Conservation (phyloP, 106 monocot species). For the Dioscorea dumetorum region DNA sequence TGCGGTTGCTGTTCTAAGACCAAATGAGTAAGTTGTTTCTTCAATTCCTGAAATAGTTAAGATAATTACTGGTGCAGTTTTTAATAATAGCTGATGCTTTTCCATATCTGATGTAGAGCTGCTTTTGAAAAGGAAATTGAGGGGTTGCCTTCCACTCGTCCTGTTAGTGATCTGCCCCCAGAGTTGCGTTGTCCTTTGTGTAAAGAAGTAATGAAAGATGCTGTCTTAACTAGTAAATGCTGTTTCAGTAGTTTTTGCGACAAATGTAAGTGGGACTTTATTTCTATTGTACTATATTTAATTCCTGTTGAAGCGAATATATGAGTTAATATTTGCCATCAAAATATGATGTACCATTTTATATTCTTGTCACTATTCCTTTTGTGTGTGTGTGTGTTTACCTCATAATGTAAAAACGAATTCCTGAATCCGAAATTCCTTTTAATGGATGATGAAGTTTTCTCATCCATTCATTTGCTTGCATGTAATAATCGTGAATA, state of each 20-base stretch:
- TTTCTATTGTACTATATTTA: neutral
- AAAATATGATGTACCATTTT: too few species aligned
- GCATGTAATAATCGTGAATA: too few species aligned
- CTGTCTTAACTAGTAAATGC: constrained; percentile 95
- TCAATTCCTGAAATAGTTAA: neutral
- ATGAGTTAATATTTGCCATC: too few species aligned
- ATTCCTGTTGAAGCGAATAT: too few species aligned
- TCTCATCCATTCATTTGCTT: too few species aligned
- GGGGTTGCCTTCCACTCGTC: constrained; percentile 72
- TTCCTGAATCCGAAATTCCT: too few species aligned
- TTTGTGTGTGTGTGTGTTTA: too few species aligned
- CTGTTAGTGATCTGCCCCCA: constrained; percentile 71
- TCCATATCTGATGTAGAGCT: constrained; percentile 36
- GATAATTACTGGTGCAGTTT: too few species aligned
- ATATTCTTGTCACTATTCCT: too few species aligned
- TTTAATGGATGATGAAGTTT: too few species aligned
- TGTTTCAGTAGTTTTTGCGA: constrained; percentile 98
- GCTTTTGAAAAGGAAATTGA: constrained; percentile 98
- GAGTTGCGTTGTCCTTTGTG: constrained; percentile 88
- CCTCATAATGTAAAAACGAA: too few species aligned
- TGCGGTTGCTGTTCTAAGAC: constrained; percentile 88
- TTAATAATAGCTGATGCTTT: neutral
- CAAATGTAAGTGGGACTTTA: constrained; percentile 65
- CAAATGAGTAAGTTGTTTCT: constrained; percentile 71
- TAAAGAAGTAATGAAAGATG: constrained; percentile 98